These are phyloP conservation scores for Chamaecrista fasciculata DNA, from an alignment of 306 rosid genomes.

Conservation along the genomic window DNA sequence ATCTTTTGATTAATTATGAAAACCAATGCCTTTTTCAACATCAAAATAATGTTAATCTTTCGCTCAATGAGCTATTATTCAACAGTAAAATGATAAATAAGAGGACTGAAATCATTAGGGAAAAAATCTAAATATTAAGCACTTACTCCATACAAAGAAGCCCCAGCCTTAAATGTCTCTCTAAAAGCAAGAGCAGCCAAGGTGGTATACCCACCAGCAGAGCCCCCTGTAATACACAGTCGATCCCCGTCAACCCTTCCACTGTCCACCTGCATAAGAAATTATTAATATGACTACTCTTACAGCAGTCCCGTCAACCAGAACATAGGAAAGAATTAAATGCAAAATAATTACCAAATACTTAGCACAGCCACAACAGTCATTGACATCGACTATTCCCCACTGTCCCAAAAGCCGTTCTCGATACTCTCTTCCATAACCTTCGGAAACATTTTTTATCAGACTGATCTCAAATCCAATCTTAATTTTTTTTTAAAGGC, in stretches of 20 bases:
- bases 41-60: slow-evolving; percentile 10
- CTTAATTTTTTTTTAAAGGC: not conserved
- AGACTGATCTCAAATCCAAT: slow-evolving; percentile 1
- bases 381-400: slow-evolving; percentile 97
- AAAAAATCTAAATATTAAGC: slow-evolving; percentile 5
- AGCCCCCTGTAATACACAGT: slow-evolving; percentile 85
- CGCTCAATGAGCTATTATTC: not conserved
- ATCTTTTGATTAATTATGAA: not conserved
- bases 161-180: slow-evolving; percentile 79
- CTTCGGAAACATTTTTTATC: slow-evolving; percentile 38
- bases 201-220: slow-evolving; percentile 99
- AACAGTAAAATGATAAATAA: not conserved
- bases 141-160: slow-evolving; percentile 94
- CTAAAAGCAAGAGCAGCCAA: slow-evolving; percentile 87
- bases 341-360: slow-evolving; percentile 59
- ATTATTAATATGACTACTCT: not conserved
- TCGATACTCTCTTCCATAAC: slow-evolving; percentile 90
- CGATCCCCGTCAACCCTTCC: slow-evolving; percentile 82
- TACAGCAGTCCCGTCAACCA: slow-evolving; percentile 11
- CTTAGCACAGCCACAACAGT: slow-evolving; percentile 91
- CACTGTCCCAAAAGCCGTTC: slow-evolving; percentile 82
- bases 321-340: slow-evolving; percentile 3
- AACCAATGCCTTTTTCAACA: slow-evolving; percentile 13
- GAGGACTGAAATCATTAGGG: not conserved
- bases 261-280: slow-evolving; percentile 57